Base-by-base conservation (phyloP, 2,329 filamentous ascomycete genomes). In the Blastomyces parvus region DNA sequence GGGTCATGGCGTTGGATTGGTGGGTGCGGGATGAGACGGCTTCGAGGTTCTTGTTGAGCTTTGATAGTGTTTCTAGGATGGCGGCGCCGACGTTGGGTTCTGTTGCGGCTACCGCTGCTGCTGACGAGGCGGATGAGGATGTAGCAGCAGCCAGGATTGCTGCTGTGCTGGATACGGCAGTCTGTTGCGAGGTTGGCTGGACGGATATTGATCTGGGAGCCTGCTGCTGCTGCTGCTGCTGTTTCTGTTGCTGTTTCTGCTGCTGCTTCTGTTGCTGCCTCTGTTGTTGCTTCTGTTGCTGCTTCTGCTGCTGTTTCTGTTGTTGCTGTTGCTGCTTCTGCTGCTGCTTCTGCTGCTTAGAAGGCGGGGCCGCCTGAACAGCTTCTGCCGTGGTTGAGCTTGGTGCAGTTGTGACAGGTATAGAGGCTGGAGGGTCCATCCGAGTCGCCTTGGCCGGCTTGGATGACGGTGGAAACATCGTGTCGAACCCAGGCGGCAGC, bases 401-500 rank as follows among this genome's bases (percentile, higher is more conserved):
- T 36, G 60, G n/a, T 17, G 60, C 25, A 14, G 60, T 40, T n/a
- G 48, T 30, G 25, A 36, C 17, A 44, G 40, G 38, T 33, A 53
- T 33, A 30, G 58, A 25, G n/a, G 40, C n/a, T 5, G 50, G 44
- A 42, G 55, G 33, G 9, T 57, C 44, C n/a, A 53, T 44, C 9
- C 46, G 42, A 30, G 30, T 17, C 25, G 33, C 33, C 33, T 59
- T 63, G 14, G 27, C 27, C 56, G 33, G 19, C 11, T 48, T 57
- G 25, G 61, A 14, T 66, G 69, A 36, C 25, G 57, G 14, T 27
- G 59, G 66, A 63, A 77, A 77, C 73, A 77, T 76, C 13, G 70
- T 74, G 40, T 76, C 75, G 61, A 74, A 77, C 0, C 75, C 75
- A 19, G 74, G 73, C 1, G 75, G 75, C 30, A 77, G 62, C 9